Base-by-base conservation (phyloP, 176 grass and related monocot species). In the Aechmea fasciata region DNA sequence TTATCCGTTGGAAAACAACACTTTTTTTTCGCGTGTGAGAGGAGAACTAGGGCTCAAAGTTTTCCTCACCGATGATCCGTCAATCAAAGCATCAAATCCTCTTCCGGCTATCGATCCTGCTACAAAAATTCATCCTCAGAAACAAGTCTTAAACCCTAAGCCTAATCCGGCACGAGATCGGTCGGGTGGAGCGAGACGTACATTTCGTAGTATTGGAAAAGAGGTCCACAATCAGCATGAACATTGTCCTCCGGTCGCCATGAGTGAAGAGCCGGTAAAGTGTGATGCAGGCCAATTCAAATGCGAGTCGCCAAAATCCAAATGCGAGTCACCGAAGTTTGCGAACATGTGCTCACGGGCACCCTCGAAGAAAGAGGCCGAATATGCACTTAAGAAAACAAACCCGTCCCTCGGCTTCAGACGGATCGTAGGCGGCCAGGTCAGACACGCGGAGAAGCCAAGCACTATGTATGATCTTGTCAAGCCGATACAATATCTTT, bases 21-120 rank as follows among this genome's bases (percentile, higher is more conserved):
- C 82, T n/a, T 78, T 99, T 64, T 93, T 99, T 77, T 99, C 94
- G 1, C 94, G 80, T 19, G 84, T 93, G 11, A 99, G 85, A 49
- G 90, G 94, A 23, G 90, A 93, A 72, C 26, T 70, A 33, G n/a
- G 17, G 17, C 73, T 75, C 50, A 71, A 74, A 53, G 26, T 72
- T 50, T 73, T 59, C 69, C 66, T 71, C 50, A 72, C 80, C 14
- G 12, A 72, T 66, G 66, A 64, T 50, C 57, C 61, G 19, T 71
- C 52, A 11, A 53, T 82, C 77, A 99, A 79, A 63, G 76, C 94
- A 75, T 93, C 94, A 11, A 93, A 90, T 71, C 87, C 87, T 74
- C 82, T 99, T 75, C 82, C 84, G 15, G 82, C 90, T 20, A 78
- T 83, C 55, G 75, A 97, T 51, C 82, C 83, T 81, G 69, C 90